Conservation (phyloP, 2,329 filamentous ascomycete genomes). For the Aspergillus ibericus region DNA sequence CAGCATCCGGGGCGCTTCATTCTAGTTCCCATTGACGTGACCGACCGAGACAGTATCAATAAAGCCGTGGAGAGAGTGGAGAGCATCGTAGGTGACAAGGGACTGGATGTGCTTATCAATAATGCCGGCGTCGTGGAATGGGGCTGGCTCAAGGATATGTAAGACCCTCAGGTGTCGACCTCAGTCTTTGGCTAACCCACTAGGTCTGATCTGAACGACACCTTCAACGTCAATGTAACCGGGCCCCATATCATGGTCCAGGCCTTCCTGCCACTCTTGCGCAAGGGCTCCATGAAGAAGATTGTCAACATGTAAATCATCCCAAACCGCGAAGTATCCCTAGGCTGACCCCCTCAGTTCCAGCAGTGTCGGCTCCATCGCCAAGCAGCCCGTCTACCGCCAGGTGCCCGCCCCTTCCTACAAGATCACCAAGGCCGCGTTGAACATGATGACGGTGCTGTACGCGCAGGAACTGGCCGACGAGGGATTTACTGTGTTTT, state of each 20-base stretch:
- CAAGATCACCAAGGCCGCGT: conserved; percentile 50
- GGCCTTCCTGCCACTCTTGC: conserved; percentile 42
- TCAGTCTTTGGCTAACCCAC: not conserved
- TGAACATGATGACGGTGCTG: conserved; percentile 49
- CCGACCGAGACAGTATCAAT: conserved; percentile 34
- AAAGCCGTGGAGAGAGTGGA: conserved; percentile 37
- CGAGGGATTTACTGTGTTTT: conserved; percentile 45
- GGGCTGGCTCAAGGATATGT: conserved; percentile 27
- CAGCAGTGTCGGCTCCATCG: conserved; percentile 46
- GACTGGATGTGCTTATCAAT: conserved; percentile 51
- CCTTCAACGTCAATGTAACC: conserved; percentile 46
- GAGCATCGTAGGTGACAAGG: conserved; percentile 35
- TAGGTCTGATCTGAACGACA: conserved; percentile 40
- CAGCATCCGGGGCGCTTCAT: conserved; percentile 38
- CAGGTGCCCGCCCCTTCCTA: conserved; percentile 36
- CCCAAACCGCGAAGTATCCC: too few relatives aligned
- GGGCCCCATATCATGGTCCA: conserved; percentile 42
- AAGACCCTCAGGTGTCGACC: not conserved
- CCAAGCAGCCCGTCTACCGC: conserved; percentile 22
- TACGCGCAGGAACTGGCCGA: conserved; percentile 28
- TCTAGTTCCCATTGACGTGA: conserved; percentile 42
- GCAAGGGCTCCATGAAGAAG: conserved; percentile 43
- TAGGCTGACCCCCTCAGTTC: conserved; percentile 30
- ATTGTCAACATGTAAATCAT: conserved; percentile 46
- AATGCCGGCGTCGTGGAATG: conserved; percentile 40